Percentiles rank a stretch among this genome's conserved stretches.
Evolutionary conservation across 2,329 filamentous ascomycete species (phyloP).

Genomic region (Talaromyces islandicus): DNA sequence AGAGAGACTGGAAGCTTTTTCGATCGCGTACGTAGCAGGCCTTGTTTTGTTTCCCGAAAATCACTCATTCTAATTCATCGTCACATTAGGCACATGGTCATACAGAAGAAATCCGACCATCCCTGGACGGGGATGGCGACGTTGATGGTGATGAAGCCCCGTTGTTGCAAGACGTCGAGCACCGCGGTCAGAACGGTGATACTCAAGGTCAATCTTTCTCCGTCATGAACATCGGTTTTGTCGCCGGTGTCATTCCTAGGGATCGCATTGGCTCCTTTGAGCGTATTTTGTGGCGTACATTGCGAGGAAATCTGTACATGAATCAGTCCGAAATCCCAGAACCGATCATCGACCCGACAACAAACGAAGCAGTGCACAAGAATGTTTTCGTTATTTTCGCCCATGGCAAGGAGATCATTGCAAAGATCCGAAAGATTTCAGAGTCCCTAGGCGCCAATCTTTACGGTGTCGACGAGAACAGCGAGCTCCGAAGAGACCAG

Average conservation of each 20-base stretch:
- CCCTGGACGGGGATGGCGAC: slow-evolving; percentile 54
- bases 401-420: slow-evolving; percentile 94
- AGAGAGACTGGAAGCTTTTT: slow-evolving; percentile 97
- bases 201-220: slow-evolving; percentile 75
- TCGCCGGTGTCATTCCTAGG: slow-evolving; percentile 88
- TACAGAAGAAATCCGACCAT: slow-evolving; percentile 92
- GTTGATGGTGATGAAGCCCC: slow-evolving; percentile 68
- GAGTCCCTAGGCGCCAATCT: slow-evolving; percentile 94
- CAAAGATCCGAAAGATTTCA: slow-evolving; percentile 98
- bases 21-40: slow-evolving; percentile 53
- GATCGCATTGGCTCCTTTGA: slow-evolving; percentile 94
- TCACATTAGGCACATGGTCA: slow-evolving; percentile 71
- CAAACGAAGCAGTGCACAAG: slow-evolving; percentile 88
- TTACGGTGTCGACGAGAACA: slow-evolving; percentile 97
- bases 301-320: slow-evolving; percentile 98
- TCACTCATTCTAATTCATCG: slow-evolving; percentile 1
- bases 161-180: slow-evolving; percentile 85
- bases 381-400: slow-evolving; percentile 99
- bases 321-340: slow-evolving; percentile 98
- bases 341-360: slow-evolving; percentile 82
- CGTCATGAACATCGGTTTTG: slow-evolving; percentile 98
- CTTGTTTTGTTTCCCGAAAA: not conserved
- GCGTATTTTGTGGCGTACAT: slow-evolving; percentile 92
- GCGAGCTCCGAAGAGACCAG: slow-evolving; percentile 89
- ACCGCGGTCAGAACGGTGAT: slow-evolving; percentile 59